Evolutionary conservation across 1,284 basidiomycete genomes (phyloP).

Genomic region (Irpex sp.): DNA sequence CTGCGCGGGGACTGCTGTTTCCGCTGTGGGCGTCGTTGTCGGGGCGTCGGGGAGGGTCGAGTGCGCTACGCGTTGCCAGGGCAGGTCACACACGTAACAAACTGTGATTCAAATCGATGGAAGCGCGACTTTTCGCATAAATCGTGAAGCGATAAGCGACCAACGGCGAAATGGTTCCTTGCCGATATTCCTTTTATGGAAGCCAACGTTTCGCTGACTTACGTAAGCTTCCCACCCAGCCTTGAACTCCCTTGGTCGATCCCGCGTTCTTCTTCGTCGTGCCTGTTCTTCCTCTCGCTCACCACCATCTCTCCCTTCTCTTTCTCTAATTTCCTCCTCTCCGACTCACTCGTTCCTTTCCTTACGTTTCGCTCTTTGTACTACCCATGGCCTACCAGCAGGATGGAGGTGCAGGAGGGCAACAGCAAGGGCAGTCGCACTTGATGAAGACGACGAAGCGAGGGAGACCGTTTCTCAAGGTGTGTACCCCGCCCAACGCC

Average conservation of each 20-base stretch:
- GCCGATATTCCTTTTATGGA: background rate
- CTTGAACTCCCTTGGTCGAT: constrained; percentile 17
- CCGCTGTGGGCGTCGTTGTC: background rate
- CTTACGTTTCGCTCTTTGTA: background rate
- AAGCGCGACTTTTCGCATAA: background rate
- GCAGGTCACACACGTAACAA: background rate
- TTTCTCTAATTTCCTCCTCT: constrained; percentile 3
- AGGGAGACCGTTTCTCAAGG: constrained; percentile 92
- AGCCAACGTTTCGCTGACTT: background rate
- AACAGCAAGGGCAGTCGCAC: constrained; percentile 56
- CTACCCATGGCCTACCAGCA: background rate
- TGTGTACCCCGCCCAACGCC: constrained; percentile 25
- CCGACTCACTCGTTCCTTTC: constrained; percentile 4
- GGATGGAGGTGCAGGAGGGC: background rate
- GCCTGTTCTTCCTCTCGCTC: constrained; percentile 23
- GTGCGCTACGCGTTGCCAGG: constrained; percentile 8
- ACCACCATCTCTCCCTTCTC: constrained; percentile 1
- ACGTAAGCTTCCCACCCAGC: constrained; percentile 12
- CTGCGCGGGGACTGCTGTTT: background rate
- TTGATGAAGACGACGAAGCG: constrained; percentile 98
- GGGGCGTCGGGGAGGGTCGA: background rate
- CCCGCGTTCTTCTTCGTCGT: constrained; percentile 21
- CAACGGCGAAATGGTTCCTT: background rate
- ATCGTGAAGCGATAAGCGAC: constrained; percentile 10
- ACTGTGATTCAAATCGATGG: constrained; percentile 13